Evolutionary conservation across 805 yeast species (phyloP).

Genomic region (Candida cerambycidarum): DNA sequence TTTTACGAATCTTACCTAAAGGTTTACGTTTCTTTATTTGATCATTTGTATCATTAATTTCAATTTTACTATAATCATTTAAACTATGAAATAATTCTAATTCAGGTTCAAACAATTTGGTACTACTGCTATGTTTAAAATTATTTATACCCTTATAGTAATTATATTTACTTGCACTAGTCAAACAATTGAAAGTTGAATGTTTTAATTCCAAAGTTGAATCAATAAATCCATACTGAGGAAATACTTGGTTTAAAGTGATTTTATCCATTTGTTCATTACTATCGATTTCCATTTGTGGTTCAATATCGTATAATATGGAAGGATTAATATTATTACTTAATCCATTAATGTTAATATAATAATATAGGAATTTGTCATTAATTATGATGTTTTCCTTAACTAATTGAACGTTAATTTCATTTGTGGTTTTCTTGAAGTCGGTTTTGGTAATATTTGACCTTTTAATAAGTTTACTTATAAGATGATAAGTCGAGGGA

Average conservation of each 20-base stretch:
- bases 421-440: slow-evolving; percentile 18
- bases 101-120: slow-evolving; percentile 32
- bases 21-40: slow-evolving; percentile 22
- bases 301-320: neutral
- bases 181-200: slow-evolving; percentile 36
- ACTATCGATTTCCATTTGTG: neutral
- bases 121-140: slow-evolving; percentile 15
- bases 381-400: slow-evolving; percentile 23
- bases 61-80: slow-evolving; percentile 27
- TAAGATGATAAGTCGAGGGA: slow-evolving; percentile 44
- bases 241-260: slow-evolving; percentile 39
- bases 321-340: slow-evolving; percentile 11
- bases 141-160: slow-evolving; percentile 29
- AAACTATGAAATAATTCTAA: slow-evolving; percentile 32
- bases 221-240: slow-evolving; percentile 36
- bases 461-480: slow-evolving; percentile 25
- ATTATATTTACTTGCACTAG: slow-evolving; percentile 33
- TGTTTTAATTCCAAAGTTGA: slow-evolving; percentile 29
- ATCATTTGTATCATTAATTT: slow-evolving; percentile 10
- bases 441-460: slow-evolving; percentile 17
- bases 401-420: slow-evolving; percentile 24
- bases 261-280: slow-evolving; percentile 25
- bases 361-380: slow-evolving; percentile 19
- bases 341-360: slow-evolving; percentile 17
- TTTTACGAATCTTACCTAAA: slow-evolving; percentile 31